These are phyloP conservation scores for Rhodotorula sp. DNA, from an alignment of 1,284 basidiomycete genomes.

Conservation along the genomic window DNA sequence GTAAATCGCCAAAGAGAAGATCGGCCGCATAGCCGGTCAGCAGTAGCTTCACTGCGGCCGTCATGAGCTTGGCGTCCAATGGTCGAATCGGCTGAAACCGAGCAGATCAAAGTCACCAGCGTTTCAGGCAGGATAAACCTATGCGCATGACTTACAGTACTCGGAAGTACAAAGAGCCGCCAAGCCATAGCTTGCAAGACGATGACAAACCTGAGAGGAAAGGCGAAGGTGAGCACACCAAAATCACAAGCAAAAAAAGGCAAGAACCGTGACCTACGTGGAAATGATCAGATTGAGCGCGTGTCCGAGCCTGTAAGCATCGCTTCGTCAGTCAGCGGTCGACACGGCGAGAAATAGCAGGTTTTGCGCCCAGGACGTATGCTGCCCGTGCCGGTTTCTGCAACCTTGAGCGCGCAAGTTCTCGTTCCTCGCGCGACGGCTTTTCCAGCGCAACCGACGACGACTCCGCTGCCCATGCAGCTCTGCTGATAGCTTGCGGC, in stretches of 20 bases:
- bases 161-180: conserved; percentile 11
- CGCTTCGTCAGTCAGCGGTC: not conserved
- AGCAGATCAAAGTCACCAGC: not conserved
- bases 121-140: not conserved
- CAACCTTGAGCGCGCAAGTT: not conserved
- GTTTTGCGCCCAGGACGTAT: not conserved
- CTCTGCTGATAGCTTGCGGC: not conserved
- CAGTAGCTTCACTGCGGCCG: conserved; percentile 12
- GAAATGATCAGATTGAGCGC: conserved; percentile 14
- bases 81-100: conserved; percentile 3
- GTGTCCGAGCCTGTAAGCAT: conserved; percentile 17
- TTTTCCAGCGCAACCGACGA: not conserved
- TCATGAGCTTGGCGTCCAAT: conserved; percentile 1
- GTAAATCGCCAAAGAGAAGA: conserved; percentile 11
- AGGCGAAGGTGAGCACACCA: not conserved
- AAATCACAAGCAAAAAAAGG: not conserved
- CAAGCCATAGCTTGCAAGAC: conserved; percentile 7
- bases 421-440: not conserved
- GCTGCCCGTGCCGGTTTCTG: conserved; percentile 13
- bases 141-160: not conserved
- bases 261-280: not conserved
- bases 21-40: conserved; percentile 13
- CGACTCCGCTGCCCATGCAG: not conserved
- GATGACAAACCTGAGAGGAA: not conserved
- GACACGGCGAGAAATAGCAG: not conserved